phyloP scores from a whole-genome alignment of 352 stramenopile species.

The Pythium pyrilobum region DNA sequence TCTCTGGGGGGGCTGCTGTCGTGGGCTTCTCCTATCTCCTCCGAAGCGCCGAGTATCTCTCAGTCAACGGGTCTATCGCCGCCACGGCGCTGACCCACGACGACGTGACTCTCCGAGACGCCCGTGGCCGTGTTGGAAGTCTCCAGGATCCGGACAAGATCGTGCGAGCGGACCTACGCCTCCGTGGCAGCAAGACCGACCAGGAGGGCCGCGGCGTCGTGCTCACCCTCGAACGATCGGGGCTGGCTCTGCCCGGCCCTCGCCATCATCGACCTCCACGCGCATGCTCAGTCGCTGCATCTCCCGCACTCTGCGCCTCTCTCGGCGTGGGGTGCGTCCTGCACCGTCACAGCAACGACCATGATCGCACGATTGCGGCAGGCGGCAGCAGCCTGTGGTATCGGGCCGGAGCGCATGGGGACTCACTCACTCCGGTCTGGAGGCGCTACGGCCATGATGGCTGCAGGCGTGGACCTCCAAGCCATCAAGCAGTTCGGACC shows the following conservation, averaged over 20 bases:
- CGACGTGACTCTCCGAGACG: not conserved
- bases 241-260: not conserved
- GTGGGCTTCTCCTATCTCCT: constrained; percentile 12
- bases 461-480: not conserved
- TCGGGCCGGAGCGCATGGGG: not conserved
- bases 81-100: not conserved
- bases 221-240: not conserved
- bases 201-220: not conserved
- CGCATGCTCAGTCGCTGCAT: not conserved
- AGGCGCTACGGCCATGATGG: constrained; percentile 4
- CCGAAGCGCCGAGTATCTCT: constrained; percentile 11
- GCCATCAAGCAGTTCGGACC: constrained; percentile 4
- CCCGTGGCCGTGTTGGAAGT: not conserved
- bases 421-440: constrained; percentile 6
- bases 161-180: not conserved
- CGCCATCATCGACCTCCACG: not conserved
- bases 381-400: not conserved
- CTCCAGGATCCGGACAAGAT: no score
- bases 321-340: not conserved
- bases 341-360: not conserved
- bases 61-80: constrained; percentile 3
- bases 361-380: not conserved
- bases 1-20: constrained; percentile 22
- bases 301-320: not conserved
- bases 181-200: constrained; percentile 22